Base-by-base conservation (phyloP, 495 filamentous ascomycete species). In the Extremus antarcticus region DNA sequence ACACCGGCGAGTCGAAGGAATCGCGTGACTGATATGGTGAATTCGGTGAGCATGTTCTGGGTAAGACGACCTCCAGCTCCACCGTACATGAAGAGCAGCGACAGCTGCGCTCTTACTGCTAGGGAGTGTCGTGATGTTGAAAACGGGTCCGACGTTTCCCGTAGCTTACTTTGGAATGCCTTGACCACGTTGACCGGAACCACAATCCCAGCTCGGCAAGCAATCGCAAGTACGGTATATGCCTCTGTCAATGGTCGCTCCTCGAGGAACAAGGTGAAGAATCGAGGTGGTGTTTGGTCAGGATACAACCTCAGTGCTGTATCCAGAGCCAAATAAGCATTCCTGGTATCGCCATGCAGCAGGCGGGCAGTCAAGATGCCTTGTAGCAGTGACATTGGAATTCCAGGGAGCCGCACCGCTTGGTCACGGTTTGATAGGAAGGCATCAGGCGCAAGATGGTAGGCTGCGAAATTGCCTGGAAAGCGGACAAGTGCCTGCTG, bases 311-410 rank as follows among this genome's bases (percentile, higher is more conserved):
- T 63, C 0, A 74, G 56, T n/a, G 65, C 68, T 19, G 68, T 68
- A 50, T 77, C 75, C 20, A 77, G 60, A 10, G 67, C 74, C 25
- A 77, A 61, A 54, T 77, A 77, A 7, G 75, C 71, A 10, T 68
- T 67, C 38, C 57, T 55, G 68, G 72, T 73, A 49, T 77, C 71
- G 2, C 74, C 70, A 39, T 63, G 62, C 0, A 73, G 55, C 1
- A 74, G 32, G 15, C 75, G 66, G 1, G 75, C 75, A 3, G 70
- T 74, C 32, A 73, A 49, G 19, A 77, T 76, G 17, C 75, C 75
- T 55, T 76, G 75, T 13, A 77, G 61, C 2, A 77, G 62, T 9
- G 66, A 63, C 23, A 73, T 61, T 1, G 68, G 60, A 2, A 71
- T 61, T 13, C 66, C 71, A 15, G 55, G 62, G 19, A 68, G 62